Base-by-base conservation (phyloP, 306 rosid genomes). In the Lithocarpus polystachyus region DNA sequence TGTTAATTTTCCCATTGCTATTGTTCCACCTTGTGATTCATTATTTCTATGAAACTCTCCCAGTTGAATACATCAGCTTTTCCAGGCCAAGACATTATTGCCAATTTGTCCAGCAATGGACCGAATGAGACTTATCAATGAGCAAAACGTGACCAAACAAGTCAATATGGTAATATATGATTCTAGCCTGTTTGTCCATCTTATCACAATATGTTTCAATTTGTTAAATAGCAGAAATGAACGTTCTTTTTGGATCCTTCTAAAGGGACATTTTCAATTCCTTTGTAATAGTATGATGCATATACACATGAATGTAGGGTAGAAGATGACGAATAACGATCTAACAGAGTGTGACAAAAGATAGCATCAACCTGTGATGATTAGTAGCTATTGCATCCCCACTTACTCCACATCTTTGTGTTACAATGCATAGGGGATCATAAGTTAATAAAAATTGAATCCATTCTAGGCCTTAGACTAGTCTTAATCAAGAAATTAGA, bases 321-420 rank as follows among this genome's bases (percentile, higher is more conserved):
- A 78, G 78, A 75, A 55, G 87, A 86, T 90, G 87, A 86, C 88
- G 85, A 78, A 37, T 72, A 59, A 84, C 60, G 18, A 72, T 78
- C 68, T 48, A 82, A 81, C 89, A 88, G 48, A 82, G 79, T 82
- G 85, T 74, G 93, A 88, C 94, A 89, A 91, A 78, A 45, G 78
- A 53, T 82, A 84, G 74, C 85, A 89, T 94, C 90, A 83, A 86
- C 86, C 77, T 85, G 69, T 75, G 82, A 90, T 94, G 98, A 92
- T 89, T 84, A 89, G 90, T 89, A 71, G 86, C 53, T 48, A 48
- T 12, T 48, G 74, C 81, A 87, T 68, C 87, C 81, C 86, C 80
- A 54, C 79, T 74, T 74, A 81, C 57, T 18, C 56, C 56, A 37
- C 45, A 56, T 43, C 23, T 73, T 71, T 75, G 19, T 69, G 68